phyloP scores from a whole-genome alignment of 2,329 filamentous ascomycete species.

The Diaporthe capsici region DNA sequence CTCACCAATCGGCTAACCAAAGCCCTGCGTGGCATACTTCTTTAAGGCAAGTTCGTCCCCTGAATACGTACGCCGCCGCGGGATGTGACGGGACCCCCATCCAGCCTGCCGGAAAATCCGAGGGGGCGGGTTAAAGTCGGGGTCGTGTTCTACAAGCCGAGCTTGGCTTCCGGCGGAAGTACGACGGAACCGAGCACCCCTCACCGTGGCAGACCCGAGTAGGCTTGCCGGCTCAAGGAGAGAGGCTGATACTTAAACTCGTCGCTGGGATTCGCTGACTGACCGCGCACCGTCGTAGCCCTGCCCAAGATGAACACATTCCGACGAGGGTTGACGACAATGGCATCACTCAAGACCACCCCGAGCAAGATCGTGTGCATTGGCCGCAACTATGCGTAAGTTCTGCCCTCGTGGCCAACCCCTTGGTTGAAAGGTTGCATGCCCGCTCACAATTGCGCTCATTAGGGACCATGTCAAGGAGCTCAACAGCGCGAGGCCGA shows the following conservation, averaged over 20 bases:
- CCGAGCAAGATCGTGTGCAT: constrained; percentile 84
- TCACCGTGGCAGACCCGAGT: constrained; percentile 24
- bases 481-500: constrained; percentile 87
- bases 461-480: constrained; percentile 91
- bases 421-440: background rate
- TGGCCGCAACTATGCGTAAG: constrained; percentile 93
- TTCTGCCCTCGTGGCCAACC: constrained; percentile 42
- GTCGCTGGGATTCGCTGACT: constrained; percentile 5
- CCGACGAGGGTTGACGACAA: constrained; percentile 51
- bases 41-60: constrained; percentile 4
- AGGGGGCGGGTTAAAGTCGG: constrained; percentile 13
- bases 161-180: constrained; percentile 18
- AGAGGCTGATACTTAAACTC: constrained; percentile 22
- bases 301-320: constrained; percentile 43
- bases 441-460: constrained; percentile 37
- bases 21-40: background rate
- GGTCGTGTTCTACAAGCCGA: constrained; percentile 28
- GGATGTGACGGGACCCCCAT: background rate
- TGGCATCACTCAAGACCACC: constrained; percentile 60
- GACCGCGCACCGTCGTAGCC: background rate
- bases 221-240: constrained; percentile 2
- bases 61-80: constrained; percentile 8
- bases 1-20: background rate
- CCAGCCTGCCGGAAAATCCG: background rate
- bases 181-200: constrained; percentile 33